Evolutionary conservation across 805 yeast species (phyloP), one percentile per base, ranked within the genome.

Genomic region (Candida oleophila): DNA sequence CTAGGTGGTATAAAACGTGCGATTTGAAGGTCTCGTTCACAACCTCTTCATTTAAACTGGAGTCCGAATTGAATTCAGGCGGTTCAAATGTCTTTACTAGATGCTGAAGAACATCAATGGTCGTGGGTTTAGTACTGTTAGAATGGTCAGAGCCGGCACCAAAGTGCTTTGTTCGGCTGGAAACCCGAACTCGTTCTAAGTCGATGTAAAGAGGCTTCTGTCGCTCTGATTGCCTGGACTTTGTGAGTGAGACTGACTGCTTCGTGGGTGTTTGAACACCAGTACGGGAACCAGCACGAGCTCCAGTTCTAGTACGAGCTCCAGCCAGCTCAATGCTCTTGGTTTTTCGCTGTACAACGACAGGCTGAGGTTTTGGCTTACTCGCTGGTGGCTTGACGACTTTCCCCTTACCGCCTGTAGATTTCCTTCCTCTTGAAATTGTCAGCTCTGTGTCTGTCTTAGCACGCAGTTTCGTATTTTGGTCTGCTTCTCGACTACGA

Each of bases 71-170:
- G 14, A 42, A 40, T 2, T 18, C 30, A 3, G 49, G 51, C 3
- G 72, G 68, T n/a, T 56, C 54, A 44, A 62, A 67, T 19, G 59
- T 54, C 16, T 54, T 53, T 8, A 70, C 62, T 25, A 68, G 55
- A 42, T 65, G 68, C 41, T 57, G 62, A 14, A 72, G 50, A 15
- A 70, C 75, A 49, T 72, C 76, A 3, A 71, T 42, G 1, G 73
- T 66, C 45, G 62, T 65, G 42, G 70, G 38, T 33, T 58, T 60
- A 40, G 59, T 65, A 9, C 60, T 8, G 3, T 16, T 39, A 8
- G 21, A 22, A n/a, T n/a, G n/a, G 15, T 7, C 4, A 14, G 21
- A 12, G 15, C 22, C 3, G 5, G 28, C 21, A 18, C 21, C 4
- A 8, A 9, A 9, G 8, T 7, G 8, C 39, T 36, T 36, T 18